phyloP scores from a whole-genome alignment of 768 basidiomycete genomes.

The Daedalea quercina region DNA sequence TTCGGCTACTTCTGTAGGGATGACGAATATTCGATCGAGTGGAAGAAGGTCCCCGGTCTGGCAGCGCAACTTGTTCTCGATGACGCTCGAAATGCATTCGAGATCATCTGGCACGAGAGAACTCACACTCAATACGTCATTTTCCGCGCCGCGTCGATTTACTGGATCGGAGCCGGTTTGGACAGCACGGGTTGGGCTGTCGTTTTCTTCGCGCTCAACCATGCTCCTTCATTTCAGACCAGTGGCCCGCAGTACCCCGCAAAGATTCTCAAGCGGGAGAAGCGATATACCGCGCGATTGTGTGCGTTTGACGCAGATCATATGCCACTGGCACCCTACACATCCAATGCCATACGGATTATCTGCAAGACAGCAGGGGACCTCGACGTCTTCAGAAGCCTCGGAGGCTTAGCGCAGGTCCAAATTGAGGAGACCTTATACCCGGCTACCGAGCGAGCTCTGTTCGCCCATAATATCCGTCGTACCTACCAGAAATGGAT shows the following conservation, averaged over 20 bases:
- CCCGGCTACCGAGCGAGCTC: constrained; percentile 31
- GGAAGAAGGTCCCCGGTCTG: constrained; percentile 31
- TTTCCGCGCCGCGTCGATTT: constrained; percentile 39
- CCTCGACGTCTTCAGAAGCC: constrained; percentile 30
- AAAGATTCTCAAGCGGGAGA: too few relatives aligned
- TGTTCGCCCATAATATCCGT: constrained; percentile 37
- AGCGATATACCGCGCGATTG: too few relatives aligned
- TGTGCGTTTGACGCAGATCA: constrained; percentile 33
- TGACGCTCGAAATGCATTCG: constrained; percentile 40
- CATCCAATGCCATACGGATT: constrained; percentile 45
- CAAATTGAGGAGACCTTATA: constrained; percentile 25
- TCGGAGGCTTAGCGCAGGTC: constrained; percentile 34
- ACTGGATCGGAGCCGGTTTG: constrained; percentile 28
- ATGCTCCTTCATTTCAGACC: constrained; percentile 35
- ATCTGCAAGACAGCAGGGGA: constrained; percentile 32
- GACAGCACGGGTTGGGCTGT: constrained; percentile 17
- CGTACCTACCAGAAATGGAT: constrained; percentile 28
- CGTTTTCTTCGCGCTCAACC: constrained; percentile 37
- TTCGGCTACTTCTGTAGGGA: constrained; percentile 63
- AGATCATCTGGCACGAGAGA: constrained; percentile 22
- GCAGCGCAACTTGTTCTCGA: constrained; percentile 28
- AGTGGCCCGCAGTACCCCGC: too few relatives aligned
- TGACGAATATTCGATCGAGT: constrained; percentile 51
- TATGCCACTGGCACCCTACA: constrained; percentile 39
- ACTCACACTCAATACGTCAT: constrained; percentile 27